phyloP scores from a whole-genome alignment of 306 rosid genomes.

The Trifolium dubium region DNA sequence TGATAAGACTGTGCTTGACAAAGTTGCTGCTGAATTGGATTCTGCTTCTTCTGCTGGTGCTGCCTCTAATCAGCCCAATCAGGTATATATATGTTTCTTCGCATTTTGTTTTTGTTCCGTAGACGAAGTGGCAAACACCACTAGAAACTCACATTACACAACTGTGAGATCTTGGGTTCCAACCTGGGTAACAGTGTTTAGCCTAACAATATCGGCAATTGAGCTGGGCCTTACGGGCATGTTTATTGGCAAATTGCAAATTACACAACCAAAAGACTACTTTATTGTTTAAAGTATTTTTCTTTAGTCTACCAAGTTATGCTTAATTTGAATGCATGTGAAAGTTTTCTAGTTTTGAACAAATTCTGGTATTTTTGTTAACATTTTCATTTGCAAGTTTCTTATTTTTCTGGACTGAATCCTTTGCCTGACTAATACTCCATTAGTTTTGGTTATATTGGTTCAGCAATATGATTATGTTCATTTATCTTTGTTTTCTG shows the following conservation, averaged over 20 bases:
- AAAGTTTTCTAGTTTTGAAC: slow-evolving; percentile 6
- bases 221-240: too few relatives aligned
- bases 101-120: not conserved
- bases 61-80: slow-evolving; percentile 53
- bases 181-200: too few relatives aligned
- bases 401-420: slow-evolving; percentile 7
- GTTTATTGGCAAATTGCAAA: slow-evolving; percentile 32
- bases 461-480: slow-evolving; percentile 26
- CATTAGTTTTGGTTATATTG: slow-evolving; percentile 33
- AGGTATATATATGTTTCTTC: slow-evolving; percentile 50
- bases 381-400: slow-evolving; percentile 27
- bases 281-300: slow-evolving; percentile 16
- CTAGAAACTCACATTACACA: too few relatives aligned
- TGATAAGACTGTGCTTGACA: slow-evolving; percentile 80
- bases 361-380: not conserved
- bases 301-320: slow-evolving; percentile 20
- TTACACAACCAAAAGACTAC: not conserved
- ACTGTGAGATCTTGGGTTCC: too few relatives aligned
- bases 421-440: slow-evolving; percentile 19
- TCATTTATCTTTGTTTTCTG: slow-evolving; percentile 12
- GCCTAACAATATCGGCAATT: too few relatives aligned
- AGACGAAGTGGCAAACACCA: too few relatives aligned
- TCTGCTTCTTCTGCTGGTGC: slow-evolving; percentile 35
- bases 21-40: slow-evolving; percentile 69
- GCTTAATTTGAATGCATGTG: slow-evolving; percentile 21